Percentiles rank a stretch among this genome's conserved stretches.
Evolutionary conservation across 129 eudicot species (phyloP).

Genomic region (Saussurea involucrata): DNA sequence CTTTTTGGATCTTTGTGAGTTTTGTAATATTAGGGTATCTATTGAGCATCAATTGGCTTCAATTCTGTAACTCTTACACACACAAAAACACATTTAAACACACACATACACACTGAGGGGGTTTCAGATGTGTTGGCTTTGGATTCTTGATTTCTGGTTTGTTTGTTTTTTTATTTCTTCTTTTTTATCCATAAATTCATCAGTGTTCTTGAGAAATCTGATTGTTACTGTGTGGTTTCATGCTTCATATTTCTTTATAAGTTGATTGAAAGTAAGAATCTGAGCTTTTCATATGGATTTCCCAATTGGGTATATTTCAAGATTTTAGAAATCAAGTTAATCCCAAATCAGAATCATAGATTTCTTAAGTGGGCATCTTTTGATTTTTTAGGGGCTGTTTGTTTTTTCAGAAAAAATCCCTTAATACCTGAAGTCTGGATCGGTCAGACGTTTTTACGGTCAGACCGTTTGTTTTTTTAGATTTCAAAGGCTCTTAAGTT

Average conservation of each 20-base stretch:
- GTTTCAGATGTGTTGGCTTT: neutral
- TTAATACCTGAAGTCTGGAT: no score
- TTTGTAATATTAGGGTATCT: neutral
- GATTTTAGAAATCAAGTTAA: neutral
- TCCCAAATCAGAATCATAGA: neutral
- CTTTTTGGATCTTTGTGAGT: slow-evolving; percentile 9
- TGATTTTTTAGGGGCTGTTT: neutral
- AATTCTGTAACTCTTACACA: neutral
- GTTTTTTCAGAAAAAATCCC: no score
- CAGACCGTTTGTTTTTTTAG: no score
- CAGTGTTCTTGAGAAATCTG: neutral
- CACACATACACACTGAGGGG: neutral
- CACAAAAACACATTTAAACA: neutral
- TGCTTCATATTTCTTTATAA: neutral
- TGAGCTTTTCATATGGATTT: neutral
- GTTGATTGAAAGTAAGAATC: neutral
- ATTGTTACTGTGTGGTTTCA: neutral
- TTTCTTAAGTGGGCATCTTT: neutral
- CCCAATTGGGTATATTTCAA: neutral
- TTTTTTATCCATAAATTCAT: neutral
- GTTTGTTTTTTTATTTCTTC: neutral
- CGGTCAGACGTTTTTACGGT: no score
- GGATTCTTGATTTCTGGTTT: slow-evolving; percentile 28
- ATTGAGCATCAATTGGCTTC: neutral
- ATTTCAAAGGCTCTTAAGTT: no score